Conservation (phyloP, 208 protist genomes). For the Sergeia podlipaevii region DNA sequence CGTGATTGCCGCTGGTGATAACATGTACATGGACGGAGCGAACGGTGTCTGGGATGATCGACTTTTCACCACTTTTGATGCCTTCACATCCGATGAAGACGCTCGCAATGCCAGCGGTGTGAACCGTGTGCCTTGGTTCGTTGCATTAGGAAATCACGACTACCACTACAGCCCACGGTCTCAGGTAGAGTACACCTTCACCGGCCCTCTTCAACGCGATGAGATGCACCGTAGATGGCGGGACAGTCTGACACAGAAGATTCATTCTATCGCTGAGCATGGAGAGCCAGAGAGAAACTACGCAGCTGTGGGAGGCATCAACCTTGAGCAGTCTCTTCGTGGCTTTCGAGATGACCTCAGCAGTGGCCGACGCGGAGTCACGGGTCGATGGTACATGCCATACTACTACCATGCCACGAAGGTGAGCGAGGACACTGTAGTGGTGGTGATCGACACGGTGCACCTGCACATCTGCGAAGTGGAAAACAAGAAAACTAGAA, state of each 20-base stretch:
- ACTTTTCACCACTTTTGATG: not conserved
- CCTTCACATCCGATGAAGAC: not conserved
- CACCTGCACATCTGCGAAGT: slow-evolving; percentile 22
- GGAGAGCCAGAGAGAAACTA: too few species aligned
- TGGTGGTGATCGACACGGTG: slow-evolving; percentile 28
- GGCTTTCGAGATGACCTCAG: not conserved
- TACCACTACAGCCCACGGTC: slow-evolving; percentile 20
- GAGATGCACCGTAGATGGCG: slow-evolving; percentile 1
- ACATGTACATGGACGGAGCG: too few species aligned
- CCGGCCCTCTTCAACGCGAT: not conserved
- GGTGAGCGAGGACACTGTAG: slow-evolving; percentile 14
- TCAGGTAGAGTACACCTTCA: slow-evolving; percentile 26
- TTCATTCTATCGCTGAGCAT: too few species aligned
- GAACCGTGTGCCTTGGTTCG: slow-evolving; percentile 23
- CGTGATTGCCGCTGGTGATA: too few species aligned
- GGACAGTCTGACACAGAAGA: not conserved
- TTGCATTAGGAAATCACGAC: slow-evolving; percentile 54
- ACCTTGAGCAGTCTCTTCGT: too few species aligned
- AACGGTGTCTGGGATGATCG: too few species aligned
- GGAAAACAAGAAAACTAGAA: not conserved
- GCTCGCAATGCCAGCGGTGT: not conserved
- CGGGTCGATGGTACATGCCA: slow-evolving; percentile 26
- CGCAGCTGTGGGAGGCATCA: too few species aligned
- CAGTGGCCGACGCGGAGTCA: not conserved
- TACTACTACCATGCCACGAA: slow-evolving; percentile 24